phyloP scores from a whole-genome alignment of 2,329 filamentous ascomycete genomes.

The Grosmannia serpens region DNA sequence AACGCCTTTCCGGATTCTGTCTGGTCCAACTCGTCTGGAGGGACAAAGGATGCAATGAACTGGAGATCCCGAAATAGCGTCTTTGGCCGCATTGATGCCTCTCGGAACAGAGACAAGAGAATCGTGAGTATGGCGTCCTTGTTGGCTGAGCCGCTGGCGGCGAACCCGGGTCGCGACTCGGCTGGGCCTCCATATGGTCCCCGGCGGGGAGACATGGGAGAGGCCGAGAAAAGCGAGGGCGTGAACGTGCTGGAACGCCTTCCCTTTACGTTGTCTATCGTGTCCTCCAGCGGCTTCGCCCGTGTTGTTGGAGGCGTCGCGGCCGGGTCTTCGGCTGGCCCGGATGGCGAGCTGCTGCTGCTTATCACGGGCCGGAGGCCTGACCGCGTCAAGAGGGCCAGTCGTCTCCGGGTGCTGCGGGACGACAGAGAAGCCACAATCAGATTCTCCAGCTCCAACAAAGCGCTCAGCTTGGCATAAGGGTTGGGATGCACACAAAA shows the following conservation, averaged over 20 bases:
- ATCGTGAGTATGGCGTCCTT: conserved; percentile 56
- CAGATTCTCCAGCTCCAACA: conserved; percentile 74
- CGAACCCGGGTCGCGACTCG: conserved; percentile 37
- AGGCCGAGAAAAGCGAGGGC: conserved; percentile 20
- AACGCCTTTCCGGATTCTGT: conserved; percentile 67
- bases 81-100: conserved; percentile 59
- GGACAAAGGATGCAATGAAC: conserved; percentile 57
- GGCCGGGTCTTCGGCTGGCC: conserved; percentile 3
- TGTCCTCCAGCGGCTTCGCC: conserved; percentile 46
- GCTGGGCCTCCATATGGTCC: conserved; percentile 27
- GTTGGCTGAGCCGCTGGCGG: conserved; percentile 34
- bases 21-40: conserved; percentile 47
- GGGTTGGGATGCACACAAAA: conserved; percentile 88
- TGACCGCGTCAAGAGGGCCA: conserved; percentile 24
- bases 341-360: not conserved
- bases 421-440: conserved; percentile 63
- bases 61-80: conserved; percentile 74
- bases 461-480: conserved; percentile 68
- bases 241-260: conserved; percentile 47
- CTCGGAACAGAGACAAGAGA: conserved; percentile 55
- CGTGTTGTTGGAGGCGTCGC: conserved; percentile 14
- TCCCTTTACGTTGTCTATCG: conserved; percentile 59
- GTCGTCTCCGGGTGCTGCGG: conserved; percentile 28
- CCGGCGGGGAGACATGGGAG: conserved; percentile 14
- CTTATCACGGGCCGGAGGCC: conserved; percentile 5